phyloP scores from a whole-genome alignment of 2,329 filamentous ascomycete species.

The Sordariomycetes sp. region DNA sequence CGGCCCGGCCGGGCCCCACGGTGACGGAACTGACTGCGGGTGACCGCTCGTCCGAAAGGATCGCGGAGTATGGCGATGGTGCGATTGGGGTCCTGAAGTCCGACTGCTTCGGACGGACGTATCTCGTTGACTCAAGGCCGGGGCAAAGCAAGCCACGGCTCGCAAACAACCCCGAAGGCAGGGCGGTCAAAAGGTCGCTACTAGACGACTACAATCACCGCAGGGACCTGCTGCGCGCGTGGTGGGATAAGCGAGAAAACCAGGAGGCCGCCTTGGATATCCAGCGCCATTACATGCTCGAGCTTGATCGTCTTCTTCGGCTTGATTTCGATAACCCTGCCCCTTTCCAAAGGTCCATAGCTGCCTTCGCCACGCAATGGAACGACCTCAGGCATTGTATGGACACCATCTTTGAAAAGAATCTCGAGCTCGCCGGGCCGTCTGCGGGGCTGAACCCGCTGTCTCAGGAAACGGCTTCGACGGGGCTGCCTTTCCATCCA shows the following conservation, averaged over 20 bases:
- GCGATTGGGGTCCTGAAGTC: not conserved
- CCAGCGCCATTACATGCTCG: not conserved
- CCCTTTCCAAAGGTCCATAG: too few species aligned
- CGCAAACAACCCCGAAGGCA: not conserved
- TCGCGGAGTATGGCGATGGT: not conserved
- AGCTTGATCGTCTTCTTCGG: not conserved
- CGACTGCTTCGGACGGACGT: not conserved
- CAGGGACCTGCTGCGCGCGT: not conserved
- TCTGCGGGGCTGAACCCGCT: too few species aligned
- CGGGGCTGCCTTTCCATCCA: too few species aligned
- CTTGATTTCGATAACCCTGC: too few species aligned
- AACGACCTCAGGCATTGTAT: too few species aligned
- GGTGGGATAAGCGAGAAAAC: not conserved
- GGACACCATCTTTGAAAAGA: too few species aligned
- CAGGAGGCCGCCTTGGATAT: not conserved
- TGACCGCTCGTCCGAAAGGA: not conserved
- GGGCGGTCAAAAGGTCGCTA: not conserved
- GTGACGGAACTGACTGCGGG: not conserved
- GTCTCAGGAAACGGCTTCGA: too few species aligned
- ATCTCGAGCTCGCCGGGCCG: too few species aligned
- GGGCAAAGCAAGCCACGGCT: not conserved
- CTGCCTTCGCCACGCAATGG: too few species aligned
- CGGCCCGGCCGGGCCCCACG: not conserved
- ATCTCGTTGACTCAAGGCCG: not conserved
- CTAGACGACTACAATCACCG: not conserved